A percentile compares a stretch with the other conserved stretches of the same genome.
Evolutionary conservation across 176 grass and related monocot genomes (phyloP).

Genomic region (Ananas comosus): DNA sequence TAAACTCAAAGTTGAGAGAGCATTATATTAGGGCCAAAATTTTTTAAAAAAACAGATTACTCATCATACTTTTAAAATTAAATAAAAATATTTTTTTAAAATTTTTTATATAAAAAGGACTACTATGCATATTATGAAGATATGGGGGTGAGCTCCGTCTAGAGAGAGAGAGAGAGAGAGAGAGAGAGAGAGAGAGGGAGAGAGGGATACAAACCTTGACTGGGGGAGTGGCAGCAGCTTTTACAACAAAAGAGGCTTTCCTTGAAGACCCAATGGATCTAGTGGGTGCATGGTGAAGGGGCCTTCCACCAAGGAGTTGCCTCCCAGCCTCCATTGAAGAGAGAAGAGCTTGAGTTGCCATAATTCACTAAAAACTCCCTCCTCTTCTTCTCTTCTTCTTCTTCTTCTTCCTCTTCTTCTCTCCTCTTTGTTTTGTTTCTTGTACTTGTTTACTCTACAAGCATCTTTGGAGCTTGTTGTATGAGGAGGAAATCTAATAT

Average conservation of each 20-base stretch:
- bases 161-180: too few species aligned
- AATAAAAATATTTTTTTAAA: too few species aligned
- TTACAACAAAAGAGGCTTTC: constrained; percentile 63
- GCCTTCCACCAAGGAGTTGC: constrained; percentile 60
- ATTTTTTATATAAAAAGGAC: too few species aligned
- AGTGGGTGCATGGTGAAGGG: constrained; percentile 36
- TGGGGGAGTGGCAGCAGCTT: constrained; percentile 69
- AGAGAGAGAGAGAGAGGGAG: not conserved
- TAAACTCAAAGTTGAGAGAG: too few species aligned
- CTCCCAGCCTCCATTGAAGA: constrained; percentile 50
- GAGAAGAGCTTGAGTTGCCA: constrained; percentile 80
- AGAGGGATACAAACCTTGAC: constrained; percentile 38
- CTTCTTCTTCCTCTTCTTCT: not conserved
- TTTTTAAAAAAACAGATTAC: too few species aligned
- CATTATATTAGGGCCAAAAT: too few species aligned
- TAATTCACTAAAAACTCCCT: constrained; percentile 3
- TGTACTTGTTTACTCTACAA: too few species aligned
- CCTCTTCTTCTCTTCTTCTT: too few species aligned
- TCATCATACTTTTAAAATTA: too few species aligned
- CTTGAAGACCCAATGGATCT: constrained; percentile 23
- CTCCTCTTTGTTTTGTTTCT: not conserved
- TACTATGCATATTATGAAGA: too few species aligned
- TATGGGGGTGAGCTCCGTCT: too few species aligned
- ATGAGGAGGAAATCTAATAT: constrained; percentile 58
- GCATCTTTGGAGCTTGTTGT: constrained; percentile 1